Percentiles rank a stretch among this genome's conserved stretches.
Conservation (phyloP, 2,329 filamentous ascomycete genomes). For the Trematosphaeria pertusa region DNA sequence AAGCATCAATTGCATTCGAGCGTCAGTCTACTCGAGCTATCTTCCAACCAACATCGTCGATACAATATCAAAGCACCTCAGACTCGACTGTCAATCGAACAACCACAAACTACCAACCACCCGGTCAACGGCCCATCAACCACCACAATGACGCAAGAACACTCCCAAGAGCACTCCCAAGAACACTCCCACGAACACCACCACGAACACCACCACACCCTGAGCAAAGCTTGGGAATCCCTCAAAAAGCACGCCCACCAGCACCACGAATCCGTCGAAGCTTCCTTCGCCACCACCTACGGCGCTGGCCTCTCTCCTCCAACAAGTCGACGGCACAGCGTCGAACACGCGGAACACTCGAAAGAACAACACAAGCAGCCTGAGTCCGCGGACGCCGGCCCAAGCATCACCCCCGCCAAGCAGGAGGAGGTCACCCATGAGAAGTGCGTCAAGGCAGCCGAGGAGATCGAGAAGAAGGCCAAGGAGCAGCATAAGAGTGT, state of each 20-base stretch:
- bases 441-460: constrained; percentile 28
- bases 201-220: background rate
- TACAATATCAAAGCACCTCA: background rate
- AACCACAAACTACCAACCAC: too few species aligned
- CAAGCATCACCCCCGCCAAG: constrained; percentile 6
- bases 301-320: constrained; percentile 14
- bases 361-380: too few species aligned
- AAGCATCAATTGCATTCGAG: constrained; percentile 2
- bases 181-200: too few species aligned
- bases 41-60: too few species aligned
- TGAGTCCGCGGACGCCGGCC: too few species aligned
- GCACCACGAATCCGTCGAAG: constrained; percentile 41
- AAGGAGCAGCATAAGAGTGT: constrained; percentile 40
- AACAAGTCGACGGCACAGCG: background rate
- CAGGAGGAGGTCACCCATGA: constrained; percentile 12
- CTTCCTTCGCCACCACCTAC: constrained; percentile 37
- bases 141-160: too few species aligned
- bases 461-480: constrained; percentile 34
- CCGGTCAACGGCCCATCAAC: too few species aligned
- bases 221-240: background rate
- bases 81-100: background rate
- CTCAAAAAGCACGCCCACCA: constrained; percentile 28
- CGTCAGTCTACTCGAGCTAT: too few species aligned
- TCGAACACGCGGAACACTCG: too few species aligned
- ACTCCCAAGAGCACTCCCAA: too few species aligned